Percentiles rank a stretch among this genome's conserved stretches.
Evolutionary conservation across 1,284 basidiomycete species (phyloP).

Genomic region (Pseudozyma sp.): DNA sequence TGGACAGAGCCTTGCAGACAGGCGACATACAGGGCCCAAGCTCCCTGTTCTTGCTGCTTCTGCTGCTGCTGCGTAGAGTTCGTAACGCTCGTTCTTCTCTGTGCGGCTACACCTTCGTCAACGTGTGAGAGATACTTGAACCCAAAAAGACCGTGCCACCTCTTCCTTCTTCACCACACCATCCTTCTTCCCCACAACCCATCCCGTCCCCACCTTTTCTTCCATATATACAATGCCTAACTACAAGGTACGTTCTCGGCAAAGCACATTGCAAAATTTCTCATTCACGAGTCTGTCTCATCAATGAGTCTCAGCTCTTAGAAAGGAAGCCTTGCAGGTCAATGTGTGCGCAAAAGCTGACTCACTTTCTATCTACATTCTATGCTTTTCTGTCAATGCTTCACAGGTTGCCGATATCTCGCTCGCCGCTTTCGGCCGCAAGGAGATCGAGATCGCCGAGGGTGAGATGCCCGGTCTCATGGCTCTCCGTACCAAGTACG

Average conservation of each 20-base stretch:
- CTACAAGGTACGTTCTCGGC: conserved; percentile 52
- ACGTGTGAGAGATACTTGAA: background rate
- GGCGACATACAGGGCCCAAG: background rate
- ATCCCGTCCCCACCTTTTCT: background rate
- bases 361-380: too few species aligned
- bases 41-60: background rate
- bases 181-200: conserved; percentile 1
- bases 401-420: conserved; percentile 80
- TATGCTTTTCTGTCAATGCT: background rate
- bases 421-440: conserved; percentile 95
- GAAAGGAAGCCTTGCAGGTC: too few species aligned
- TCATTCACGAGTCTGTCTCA: background rate
- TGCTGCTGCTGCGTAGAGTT: too few species aligned
- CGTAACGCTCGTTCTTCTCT: too few species aligned
- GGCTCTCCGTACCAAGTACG: conserved; percentile 75
- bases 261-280: background rate
- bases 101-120: background rate
- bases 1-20: too few species aligned
- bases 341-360: too few species aligned
- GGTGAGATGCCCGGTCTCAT: conserved; percentile 69
- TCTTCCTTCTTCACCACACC: conserved; percentile 27
- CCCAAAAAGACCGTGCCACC: background rate
- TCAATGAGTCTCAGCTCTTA: conserved; percentile 5
- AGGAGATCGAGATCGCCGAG: conserved; percentile 98
- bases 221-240: conserved; percentile 48